Conservation (phyloP, 768 basidiomycete genomes). For the Obba rivulosa region DNA sequence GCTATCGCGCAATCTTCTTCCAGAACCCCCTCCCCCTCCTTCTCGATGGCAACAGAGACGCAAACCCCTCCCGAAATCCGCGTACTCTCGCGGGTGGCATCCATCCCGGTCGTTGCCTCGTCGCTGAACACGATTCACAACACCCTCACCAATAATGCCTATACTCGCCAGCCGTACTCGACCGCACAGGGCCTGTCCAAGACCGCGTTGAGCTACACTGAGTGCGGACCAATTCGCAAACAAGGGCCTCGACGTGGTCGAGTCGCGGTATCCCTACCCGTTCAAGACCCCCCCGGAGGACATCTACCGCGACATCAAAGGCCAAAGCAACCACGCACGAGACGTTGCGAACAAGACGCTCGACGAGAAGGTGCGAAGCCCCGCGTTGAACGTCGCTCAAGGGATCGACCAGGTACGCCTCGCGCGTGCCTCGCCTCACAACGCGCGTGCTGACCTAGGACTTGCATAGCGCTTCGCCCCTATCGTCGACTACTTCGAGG, state of each 20-base stretch:
- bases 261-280: conserved; percentile 69
- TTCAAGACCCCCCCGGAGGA: conserved; percentile 74
- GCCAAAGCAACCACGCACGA: conserved; percentile 49
- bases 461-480: conserved; percentile 61
- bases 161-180: conserved; percentile 60
- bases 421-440: not conserved
- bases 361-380: conserved; percentile 59
- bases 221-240: conserved; percentile 64
- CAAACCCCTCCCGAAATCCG: conserved; percentile 49
- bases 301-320: conserved; percentile 53
- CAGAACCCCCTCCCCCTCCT: not conserved
- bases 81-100: conserved; percentile 55
- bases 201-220: conserved; percentile 37
- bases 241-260: conserved; percentile 68
- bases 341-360: conserved; percentile 57
- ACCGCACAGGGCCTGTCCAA: conserved; percentile 57
- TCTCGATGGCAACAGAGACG: conserved; percentile 31
- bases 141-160: conserved; percentile 52
- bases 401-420: conserved; percentile 65
- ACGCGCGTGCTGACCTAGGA: conserved; percentile 13
- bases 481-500: conserved; percentile 66
- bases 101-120: conserved; percentile 69
- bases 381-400: conserved; percentile 56
- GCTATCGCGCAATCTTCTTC: conserved; percentile 3
- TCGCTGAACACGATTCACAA: conserved; percentile 55